A percentile compares a stretch with the other conserved stretches of the same genome.
These are phyloP conservation scores for Nitzschia palea DNA, from an alignment of 108 stramenopile species.

Conservation along the genomic window DNA sequence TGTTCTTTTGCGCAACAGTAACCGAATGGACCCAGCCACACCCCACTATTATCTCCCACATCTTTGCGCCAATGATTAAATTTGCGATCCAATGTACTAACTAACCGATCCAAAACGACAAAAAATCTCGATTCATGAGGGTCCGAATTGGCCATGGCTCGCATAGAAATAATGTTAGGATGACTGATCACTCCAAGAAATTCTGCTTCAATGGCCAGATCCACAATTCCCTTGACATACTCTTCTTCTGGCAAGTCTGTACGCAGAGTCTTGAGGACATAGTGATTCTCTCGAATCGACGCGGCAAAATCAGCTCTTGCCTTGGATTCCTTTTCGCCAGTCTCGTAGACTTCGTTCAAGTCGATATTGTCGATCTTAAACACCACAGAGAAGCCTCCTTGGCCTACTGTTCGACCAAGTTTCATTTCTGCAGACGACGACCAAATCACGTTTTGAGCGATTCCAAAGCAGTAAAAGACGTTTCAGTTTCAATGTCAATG, in stretches of 20 bases:
- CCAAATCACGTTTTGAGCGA: too few relatives aligned
- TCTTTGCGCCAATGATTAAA: conserved; percentile 73
- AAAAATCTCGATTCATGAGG: conserved; percentile 80
- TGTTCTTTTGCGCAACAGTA: conserved; percentile 81
- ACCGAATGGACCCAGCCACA: conserved; percentile 64
- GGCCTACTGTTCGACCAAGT: conserved; percentile 65
- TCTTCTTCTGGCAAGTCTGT: conserved; percentile 82
- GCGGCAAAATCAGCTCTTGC: conserved; percentile 55
- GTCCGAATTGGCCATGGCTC: conserved; percentile 79
- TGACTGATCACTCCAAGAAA: conserved; percentile 65
- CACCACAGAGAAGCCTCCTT: conserved; percentile 80
- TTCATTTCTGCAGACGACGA: conserved; percentile 68
- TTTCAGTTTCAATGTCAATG: too few relatives aligned
- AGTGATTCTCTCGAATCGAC: conserved; percentile 23
- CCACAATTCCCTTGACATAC: conserved; percentile 80
- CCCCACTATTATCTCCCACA: conserved; percentile 57
- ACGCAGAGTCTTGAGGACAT: conserved; percentile 78
- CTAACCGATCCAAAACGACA: conserved; percentile 76
- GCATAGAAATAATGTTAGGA: conserved; percentile 77
- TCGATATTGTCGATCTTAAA: conserved; percentile 59
- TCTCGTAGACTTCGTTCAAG: conserved; percentile 74
- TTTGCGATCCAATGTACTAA: conserved; percentile 68
- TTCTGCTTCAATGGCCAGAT: conserved; percentile 86
- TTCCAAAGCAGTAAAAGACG: too few relatives aligned
- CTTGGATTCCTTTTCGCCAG: conserved; percentile 49